Evolutionary conservation across 139 green algal genomes (phyloP).

Genomic region (Marvania coccoides): DNA sequence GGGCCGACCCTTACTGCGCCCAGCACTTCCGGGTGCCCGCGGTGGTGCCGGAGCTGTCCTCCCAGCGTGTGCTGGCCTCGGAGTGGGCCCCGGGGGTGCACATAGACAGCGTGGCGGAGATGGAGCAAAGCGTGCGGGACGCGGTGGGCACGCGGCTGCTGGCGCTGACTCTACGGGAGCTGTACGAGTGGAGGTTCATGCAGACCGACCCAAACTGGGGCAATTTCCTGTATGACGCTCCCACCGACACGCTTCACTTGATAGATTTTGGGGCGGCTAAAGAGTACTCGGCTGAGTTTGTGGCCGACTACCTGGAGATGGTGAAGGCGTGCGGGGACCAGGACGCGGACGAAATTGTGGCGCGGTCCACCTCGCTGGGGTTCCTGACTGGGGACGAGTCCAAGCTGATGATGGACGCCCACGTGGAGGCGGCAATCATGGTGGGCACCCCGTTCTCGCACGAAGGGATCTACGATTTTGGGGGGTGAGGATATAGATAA

Average conservation of each 20-base stretch:
- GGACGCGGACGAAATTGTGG: conserved; percentile 60
- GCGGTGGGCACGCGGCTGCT: conserved; percentile 74
- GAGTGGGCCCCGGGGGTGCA: conserved; percentile 73
- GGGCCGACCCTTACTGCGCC: conserved; percentile 23
- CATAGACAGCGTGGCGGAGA: conserved; percentile 69
- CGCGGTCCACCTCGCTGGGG: conserved; percentile 62
- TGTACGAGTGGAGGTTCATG: conserved; percentile 93
- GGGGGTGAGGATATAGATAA: too few species aligned
- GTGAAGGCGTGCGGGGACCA: conserved; percentile 77
- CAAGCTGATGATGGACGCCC: conserved; percentile 81
- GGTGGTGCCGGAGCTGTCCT: conserved; percentile 63
- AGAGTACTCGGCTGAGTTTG: conserved; percentile 61
- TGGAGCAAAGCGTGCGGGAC: conserved; percentile 65
- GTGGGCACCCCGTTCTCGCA: conserved; percentile 83
- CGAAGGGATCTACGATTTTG: conserved; percentile 76
- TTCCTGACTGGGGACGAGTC: conserved; percentile 90
- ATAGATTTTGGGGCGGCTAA: conserved; percentile 91
- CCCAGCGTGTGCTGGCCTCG: conserved; percentile 63
- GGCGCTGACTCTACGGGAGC: conserved; percentile 77
- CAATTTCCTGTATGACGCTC: conserved; percentile 95
- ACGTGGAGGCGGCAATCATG: conserved; percentile 80
- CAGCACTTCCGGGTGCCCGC: conserved; percentile 64
- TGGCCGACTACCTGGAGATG: conserved; percentile 87
- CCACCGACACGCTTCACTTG: conserved; percentile 56
- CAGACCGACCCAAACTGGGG: conserved; percentile 93